Evolutionary conservation across 805 yeast species (phyloP), one percentile per base, ranked within the genome.

Genomic region (Sugiyamaella lignohabitans): DNA sequence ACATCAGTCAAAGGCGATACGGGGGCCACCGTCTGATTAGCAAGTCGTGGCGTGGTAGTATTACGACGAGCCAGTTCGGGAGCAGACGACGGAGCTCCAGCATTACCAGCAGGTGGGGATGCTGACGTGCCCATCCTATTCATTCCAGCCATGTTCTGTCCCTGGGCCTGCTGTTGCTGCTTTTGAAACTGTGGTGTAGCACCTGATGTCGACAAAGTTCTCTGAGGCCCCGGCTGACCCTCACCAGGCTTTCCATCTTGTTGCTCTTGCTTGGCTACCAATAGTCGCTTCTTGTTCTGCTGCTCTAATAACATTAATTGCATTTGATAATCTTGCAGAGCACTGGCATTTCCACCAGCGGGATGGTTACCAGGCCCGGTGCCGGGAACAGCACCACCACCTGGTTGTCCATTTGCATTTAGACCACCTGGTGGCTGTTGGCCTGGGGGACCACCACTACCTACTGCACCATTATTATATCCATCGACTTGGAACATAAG

Each of bases 251-350:
- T 50, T 23, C 52, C 50, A 27, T 55, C 61, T 53, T 63, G 63
- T 39, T 62, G 67, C 40, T 64, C 66, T 46, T 64, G 67, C n/a
- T 65, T 59, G 14, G 68, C 66, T n/a, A 59, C 64, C 55, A 62
- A 48, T 32, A 84, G 67, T 46, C 85, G 72, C 61, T 78, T 79
- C 60, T 82, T 81, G 63, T 84, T 86, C 60, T 84, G 89, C 53
- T 77, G 77, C 57, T 86, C 95, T 59, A 87, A 66, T 45, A 82
- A 61, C 75, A 84, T 75, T 54, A 85, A 67, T 63, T 85, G 91
- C 71, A 78, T 80, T 62, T 86, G 94, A 62, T 87, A 86, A 59
- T 86, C 94, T 56, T 82, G 86, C 35, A 86, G 67, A 1, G 91
- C 89, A 57, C 73, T 74, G 48, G 67, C 70, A 53, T 63, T 63